phyloP scores from a whole-genome alignment of 2,329 filamentous ascomycete genomes.

The Monosporascus ibericus region DNA sequence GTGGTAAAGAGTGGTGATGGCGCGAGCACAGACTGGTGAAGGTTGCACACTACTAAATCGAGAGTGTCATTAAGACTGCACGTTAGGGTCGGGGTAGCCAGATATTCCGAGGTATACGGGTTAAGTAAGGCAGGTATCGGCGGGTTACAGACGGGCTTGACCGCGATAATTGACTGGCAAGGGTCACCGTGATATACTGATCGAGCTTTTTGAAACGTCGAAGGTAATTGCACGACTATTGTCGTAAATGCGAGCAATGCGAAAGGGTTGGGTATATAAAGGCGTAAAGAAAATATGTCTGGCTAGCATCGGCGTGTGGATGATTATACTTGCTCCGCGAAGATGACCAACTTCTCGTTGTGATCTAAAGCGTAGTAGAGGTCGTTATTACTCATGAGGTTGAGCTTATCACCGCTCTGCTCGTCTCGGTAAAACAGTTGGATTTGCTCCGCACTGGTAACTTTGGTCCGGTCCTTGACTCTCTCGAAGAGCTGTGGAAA shows the following conservation, averaged over 20 bases:
- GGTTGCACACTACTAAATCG: background rate
- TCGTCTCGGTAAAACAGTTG: conserved; percentile 85
- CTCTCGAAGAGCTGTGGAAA: conserved; percentile 77
- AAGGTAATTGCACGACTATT: conserved; percentile 6
- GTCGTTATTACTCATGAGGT: conserved; percentile 73
- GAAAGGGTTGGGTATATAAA: conserved; percentile 20
- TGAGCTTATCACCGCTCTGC: conserved; percentile 65
- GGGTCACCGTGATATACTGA: conserved; percentile 1
- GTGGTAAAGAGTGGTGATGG: too few species aligned
- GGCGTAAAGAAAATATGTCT: conserved; percentile 13
- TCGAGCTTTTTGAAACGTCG: conserved; percentile 1
- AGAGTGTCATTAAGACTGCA: background rate
- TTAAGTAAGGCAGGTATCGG: background rate
- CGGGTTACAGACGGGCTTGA: background rate
- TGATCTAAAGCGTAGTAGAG: conserved; percentile 72
- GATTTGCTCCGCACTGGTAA: conserved; percentile 62
- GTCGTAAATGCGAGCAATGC: conserved; percentile 19
- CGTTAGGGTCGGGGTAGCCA: background rate
- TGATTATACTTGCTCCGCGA: conserved; percentile 50
- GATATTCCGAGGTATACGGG: background rate
- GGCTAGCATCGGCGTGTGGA: conserved; percentile 8
- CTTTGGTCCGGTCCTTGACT: conserved; percentile 75
- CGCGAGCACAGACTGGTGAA: background rate
- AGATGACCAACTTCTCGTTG: conserved; percentile 82
- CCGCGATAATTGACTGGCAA: background rate